Percentiles rank a stretch among this genome's conserved stretches.
Conservation (phyloP, 2,329 filamentous ascomycete genomes). For the Pestalotiopsis sp. region DNA sequence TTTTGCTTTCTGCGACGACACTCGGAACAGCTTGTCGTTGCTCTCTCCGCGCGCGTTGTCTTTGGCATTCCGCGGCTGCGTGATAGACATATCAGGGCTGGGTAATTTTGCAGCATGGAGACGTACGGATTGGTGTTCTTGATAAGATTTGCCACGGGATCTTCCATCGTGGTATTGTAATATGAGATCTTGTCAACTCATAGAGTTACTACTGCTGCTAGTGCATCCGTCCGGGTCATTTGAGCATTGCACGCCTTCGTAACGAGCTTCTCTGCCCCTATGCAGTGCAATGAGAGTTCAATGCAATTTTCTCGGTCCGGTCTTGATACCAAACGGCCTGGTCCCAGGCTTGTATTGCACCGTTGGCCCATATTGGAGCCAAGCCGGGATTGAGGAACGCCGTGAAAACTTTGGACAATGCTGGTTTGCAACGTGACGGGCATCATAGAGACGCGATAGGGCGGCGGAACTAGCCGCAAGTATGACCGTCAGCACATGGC, state of each 20-base stretch:
- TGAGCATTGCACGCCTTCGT: neutral
- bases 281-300: neutral
- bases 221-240: neutral
- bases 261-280: neutral
- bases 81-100: neutral
- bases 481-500: neutral
- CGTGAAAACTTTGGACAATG: neutral
- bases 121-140: neutral
- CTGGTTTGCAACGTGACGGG: neutral
- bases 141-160: neutral
- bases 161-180: neutral
- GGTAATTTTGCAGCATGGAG: neutral
- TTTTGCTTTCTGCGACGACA: constrained; percentile 10
- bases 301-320: neutral
- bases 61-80: neutral
- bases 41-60: constrained; percentile 2
- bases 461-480: neutral
- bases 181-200: neutral
- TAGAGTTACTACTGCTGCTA: neutral
- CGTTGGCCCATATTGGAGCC: neutral
- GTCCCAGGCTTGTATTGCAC: neutral
- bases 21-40: constrained; percentile 4
- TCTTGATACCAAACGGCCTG: neutral
- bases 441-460: neutral
- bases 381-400: neutral